Base-by-base conservation (phyloP, 2,329 filamentous ascomycete species). In the Fusarium circinatum region DNA sequence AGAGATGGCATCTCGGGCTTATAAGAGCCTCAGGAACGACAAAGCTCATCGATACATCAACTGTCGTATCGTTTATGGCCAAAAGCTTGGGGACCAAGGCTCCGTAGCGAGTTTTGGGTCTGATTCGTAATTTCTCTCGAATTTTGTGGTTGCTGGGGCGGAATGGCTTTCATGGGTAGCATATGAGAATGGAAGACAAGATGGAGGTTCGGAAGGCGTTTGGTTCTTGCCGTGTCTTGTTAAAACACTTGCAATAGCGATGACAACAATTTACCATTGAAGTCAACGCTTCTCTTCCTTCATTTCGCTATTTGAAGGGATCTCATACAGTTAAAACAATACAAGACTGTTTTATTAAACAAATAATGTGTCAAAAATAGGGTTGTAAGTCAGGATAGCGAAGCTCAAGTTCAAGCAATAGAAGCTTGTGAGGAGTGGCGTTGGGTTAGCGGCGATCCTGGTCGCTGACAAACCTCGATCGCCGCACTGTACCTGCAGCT, bases 11-110 rank as follows among this genome's bases (percentile, higher is more conserved):
- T 75, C 64, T 8, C 74, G 73, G 4, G 80, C 80, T 26, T 80
- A 75, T 26, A 79, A 78, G 59, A 83, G 81, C 9, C 74, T 85
- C n/a, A 72, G 79, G 24, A 79, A 84, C 54, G 70, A 75, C 15
- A 75, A 73, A 9, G 76, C 82, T 5, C 85, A 86, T 74, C 82
- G 84, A 9, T 86, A 86, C 44, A 71, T 87, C 44, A 83, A 84
- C 47, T 82, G 82, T 28, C 81, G 82, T 42, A 82, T 86, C 63
- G 81, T 83, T 54, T 85, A 82, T 72, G 86, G 82, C 6, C 85
- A 87, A 68, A 87, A 86, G 74, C 65, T 60, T 42, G 55, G 70
- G 36, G 44, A 18, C 5, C 13, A 55, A 36, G 18, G 18, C 45
- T 47, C 42, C 8, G 32, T 38, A 11, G 48, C 30, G n/a, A 41